These are phyloP conservation scores for Neurospora africana DNA, from an alignment of 495 filamentous ascomycete genomes.

Conservation along the genomic window DNA sequence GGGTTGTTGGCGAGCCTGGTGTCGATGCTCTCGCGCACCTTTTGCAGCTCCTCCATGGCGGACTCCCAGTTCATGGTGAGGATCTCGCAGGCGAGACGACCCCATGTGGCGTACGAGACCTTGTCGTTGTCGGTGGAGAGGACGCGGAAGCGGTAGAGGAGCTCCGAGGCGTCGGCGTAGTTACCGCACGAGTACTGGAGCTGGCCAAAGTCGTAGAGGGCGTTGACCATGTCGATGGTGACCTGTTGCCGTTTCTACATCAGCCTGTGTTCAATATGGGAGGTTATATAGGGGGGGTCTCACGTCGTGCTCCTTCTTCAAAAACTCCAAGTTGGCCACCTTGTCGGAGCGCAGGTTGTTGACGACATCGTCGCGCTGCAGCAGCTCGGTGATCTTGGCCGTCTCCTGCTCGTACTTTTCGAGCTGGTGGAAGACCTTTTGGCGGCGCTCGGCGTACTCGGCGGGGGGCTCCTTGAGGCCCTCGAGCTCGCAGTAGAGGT, in stretches of 20 bases:
- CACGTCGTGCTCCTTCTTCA: slow-evolving; percentile 81
- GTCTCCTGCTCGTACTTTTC: slow-evolving; percentile 76
- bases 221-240: slow-evolving; percentile 87
- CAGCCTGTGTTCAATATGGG: too few species aligned
- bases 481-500: slow-evolving; percentile 77
- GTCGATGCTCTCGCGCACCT: slow-evolving; percentile 89
- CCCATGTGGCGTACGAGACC: slow-evolving; percentile 89
- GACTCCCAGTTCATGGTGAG: slow-evolving; percentile 86
- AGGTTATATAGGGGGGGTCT: too few species aligned
- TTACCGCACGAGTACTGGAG: slow-evolving; percentile 95
- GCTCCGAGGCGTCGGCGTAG: slow-evolving; percentile 75
- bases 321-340: slow-evolving; percentile 88
- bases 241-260: too few species aligned
- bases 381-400: slow-evolving; percentile 69
- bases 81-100: slow-evolving; percentile 89
- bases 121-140: slow-evolving; percentile 97
- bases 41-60: slow-evolving; percentile 90
- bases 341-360: slow-evolving; percentile 87
- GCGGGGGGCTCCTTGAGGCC: slow-evolving; percentile 64
- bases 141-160: slow-evolving; percentile 92
- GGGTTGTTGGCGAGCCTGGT: slow-evolving; percentile 89
- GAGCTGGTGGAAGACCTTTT: slow-evolving; percentile 74
- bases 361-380: slow-evolving; percentile 79
- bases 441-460: slow-evolving; percentile 77
- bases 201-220: slow-evolving; percentile 84